These are phyloP conservation scores for Verticillium nubilum DNA, from an alignment of 2,329 filamentous ascomycete species.

Conservation along the genomic window DNA sequence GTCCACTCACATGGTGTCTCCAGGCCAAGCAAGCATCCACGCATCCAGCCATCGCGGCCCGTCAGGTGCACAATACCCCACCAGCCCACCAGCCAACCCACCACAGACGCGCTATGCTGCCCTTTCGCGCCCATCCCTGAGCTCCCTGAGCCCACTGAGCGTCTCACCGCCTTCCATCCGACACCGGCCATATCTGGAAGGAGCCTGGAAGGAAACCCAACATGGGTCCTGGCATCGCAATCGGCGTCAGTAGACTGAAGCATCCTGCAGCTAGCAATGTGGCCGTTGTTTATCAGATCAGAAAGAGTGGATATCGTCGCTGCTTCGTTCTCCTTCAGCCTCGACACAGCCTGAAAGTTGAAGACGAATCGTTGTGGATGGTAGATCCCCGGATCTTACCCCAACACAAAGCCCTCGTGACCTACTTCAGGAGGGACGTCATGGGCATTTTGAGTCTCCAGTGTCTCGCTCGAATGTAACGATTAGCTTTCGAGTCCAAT, in stretches of 20 bases:
- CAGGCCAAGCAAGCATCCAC: not conserved
- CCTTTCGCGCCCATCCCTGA: not conserved
- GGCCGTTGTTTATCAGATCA: not conserved
- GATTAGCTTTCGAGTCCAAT: not conserved
- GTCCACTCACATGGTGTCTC: not conserved
- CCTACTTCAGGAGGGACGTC: not conserved
- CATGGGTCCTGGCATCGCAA: not conserved
- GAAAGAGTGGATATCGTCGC: not conserved
- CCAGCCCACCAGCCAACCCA: not conserved
- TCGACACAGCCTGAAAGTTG: not conserved
- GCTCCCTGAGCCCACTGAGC: not conserved
- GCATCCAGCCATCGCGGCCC: not conserved
- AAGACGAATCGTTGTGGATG: not conserved
- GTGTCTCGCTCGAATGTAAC: not conserved
- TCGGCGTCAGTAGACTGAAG: not conserved
- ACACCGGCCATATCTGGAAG: not conserved
- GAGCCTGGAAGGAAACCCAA: too few relatives aligned
- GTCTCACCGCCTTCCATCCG: not conserved
- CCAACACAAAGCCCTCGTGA: not conserved
- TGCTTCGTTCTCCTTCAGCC: not conserved
- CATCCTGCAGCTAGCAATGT: not conserved
- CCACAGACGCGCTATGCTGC: not conserved
- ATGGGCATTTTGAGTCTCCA: not conserved
- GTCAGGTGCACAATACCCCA: not conserved
- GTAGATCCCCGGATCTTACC: not conserved